These are phyloP conservation scores for Quercus gilva DNA, from an alignment of 306 rosid genomes.

Conservation along the genomic window DNA sequence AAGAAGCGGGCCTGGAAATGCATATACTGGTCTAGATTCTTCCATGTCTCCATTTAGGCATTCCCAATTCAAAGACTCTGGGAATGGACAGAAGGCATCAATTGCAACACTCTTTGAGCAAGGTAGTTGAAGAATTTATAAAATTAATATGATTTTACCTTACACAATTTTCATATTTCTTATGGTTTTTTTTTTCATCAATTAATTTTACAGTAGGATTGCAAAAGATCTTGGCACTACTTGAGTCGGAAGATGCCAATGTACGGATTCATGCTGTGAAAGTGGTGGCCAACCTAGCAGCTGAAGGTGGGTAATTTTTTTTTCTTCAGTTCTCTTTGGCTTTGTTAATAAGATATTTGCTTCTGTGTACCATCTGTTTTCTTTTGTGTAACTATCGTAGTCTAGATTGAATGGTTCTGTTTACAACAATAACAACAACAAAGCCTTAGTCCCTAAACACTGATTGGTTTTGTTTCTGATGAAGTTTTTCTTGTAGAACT, in stretches of 20 bases:
- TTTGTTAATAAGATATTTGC: neutral
- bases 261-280: conserved; percentile 96
- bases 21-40: conserved; percentile 58
- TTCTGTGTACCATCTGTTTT: conserved; percentile 2
- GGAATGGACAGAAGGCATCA: conserved; percentile 64
- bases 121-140: conserved; percentile 42
- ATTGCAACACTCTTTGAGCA: conserved; percentile 82
- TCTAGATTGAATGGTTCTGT: neutral
- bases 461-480: neutral
- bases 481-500: neutral
- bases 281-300: conserved; percentile 97
- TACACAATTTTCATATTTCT: conserved; percentile 17
- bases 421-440: no score
- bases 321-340: conserved; percentile 8
- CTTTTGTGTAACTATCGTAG: neutral
- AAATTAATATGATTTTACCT: conserved; percentile 15
- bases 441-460: neutral
- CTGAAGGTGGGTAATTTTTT: conserved; percentile 67
- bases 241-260: conserved; percentile 95
- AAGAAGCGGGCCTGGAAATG: conserved; percentile 53
- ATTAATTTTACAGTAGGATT: conserved; percentile 70
- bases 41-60: conserved; percentile 61
- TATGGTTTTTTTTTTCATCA: conserved; percentile 3
- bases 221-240: conserved; percentile 83
- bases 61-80: conserved; percentile 56